Conservation (phyloP, 1,139 yeast species). For the Sugiyamaella sp. region DNA sequence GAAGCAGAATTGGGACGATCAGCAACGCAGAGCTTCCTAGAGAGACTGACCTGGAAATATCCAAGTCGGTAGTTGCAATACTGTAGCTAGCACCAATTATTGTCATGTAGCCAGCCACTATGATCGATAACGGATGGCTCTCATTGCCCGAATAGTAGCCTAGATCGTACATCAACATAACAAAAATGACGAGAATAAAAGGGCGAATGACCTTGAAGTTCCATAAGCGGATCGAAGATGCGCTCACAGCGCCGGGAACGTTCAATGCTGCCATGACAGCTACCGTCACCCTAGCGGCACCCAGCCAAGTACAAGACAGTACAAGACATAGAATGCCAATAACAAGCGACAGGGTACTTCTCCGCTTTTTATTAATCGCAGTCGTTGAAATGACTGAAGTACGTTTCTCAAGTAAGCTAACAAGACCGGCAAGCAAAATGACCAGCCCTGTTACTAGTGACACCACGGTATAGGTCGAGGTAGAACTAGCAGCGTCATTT, state of each 20-base stretch:
- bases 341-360: slow-evolving; percentile 27
- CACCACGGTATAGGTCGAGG: slow-evolving; percentile 24
- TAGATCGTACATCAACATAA: slow-evolving; percentile 29
- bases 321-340: slow-evolving; percentile 32
- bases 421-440: slow-evolving; percentile 33
- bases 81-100: slow-evolving; percentile 28
- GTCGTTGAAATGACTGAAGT: neutral
- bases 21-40: slow-evolving; percentile 27
- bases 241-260: slow-evolving; percentile 24
- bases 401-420: slow-evolving; percentile 31
- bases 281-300: slow-evolving; percentile 33
- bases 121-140: slow-evolving; percentile 8
- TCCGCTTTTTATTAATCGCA: slow-evolving; percentile 10
- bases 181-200: slow-evolving; percentile 24
- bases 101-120: slow-evolving; percentile 29
- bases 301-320: slow-evolving; percentile 30
- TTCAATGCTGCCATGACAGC: slow-evolving; percentile 33
- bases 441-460: slow-evolving; percentile 35
- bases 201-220: slow-evolving; percentile 25
- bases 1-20: slow-evolving; percentile 24
- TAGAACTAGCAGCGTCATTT: slow-evolving; percentile 20
- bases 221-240: slow-evolving; percentile 4
- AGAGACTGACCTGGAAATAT: slow-evolving; percentile 27
- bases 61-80: slow-evolving; percentile 22
- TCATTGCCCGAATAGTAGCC: slow-evolving; percentile 19